Base-by-base conservation (phyloP, 2,329 filamentous ascomycete species). In the Penicillium brevicompactum region DNA sequence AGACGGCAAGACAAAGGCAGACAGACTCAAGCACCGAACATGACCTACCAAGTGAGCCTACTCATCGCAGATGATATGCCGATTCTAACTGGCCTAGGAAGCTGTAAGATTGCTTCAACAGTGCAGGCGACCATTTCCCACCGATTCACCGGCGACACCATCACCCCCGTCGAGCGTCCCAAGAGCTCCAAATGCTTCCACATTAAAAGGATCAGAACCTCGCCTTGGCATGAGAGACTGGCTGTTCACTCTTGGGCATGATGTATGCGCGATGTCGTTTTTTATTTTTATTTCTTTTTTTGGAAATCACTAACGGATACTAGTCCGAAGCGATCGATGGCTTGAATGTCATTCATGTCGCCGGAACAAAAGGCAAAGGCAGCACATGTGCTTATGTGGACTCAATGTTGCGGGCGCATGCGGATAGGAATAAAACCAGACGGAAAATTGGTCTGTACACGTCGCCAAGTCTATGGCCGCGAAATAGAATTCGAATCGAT, bases 391-490 rank as follows among this genome's bases (percentile, higher is more conserved):
- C 56, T 16, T 58, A 49, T 38, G 34, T 58, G n/a, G 24, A 41
- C n/a, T 56, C 44, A 1, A 21, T 57, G 13, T 49, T 57, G 11
- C 51, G 44, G 18, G 43, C 18, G 27, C 42, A 51, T 24, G 48
- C 18, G 10, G 38, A 24, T 14, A 46, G 27, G 10, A 57, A 47
- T 37, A 56, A 58, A 40, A 40, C 16, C 5, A 24, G 61, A 2
- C 21, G 14, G 4, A 83, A 78, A 61, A 79, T 84, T 38, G 87
- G 87, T 11, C 80, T 89, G 31, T 88, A 87, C 75, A 90, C 84
- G 31, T 89, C 86, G 21, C 87, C 87, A 3, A 87, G 90, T 67
- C 49, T 58, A 9, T 53, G 44, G 45, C 32, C 37, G 13, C 32
- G 46, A 16, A 46, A 53, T 5, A 60, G 62, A 34, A 58, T 63